These are phyloP conservation scores for Colletotrichum spaethianum DNA, from an alignment of 2,329 filamentous ascomycete genomes.

Conservation along the genomic window DNA sequence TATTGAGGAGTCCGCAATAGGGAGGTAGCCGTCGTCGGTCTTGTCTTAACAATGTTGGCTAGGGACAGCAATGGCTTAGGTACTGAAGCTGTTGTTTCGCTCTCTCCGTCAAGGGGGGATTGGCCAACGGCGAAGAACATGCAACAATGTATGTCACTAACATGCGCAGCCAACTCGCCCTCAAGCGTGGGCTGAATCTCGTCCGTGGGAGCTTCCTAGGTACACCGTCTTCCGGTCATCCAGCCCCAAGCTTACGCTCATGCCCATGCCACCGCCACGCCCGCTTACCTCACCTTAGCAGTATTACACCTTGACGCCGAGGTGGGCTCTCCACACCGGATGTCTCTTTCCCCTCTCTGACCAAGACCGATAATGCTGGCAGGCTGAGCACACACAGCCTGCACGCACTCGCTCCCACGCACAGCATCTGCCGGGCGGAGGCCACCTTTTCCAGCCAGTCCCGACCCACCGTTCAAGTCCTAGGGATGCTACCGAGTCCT, in stretches of 20 bases:
- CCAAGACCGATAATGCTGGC: not conserved
- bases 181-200: constrained; percentile 15
- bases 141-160: constrained; percentile 15
- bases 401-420: constrained; percentile 14
- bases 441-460: constrained; percentile 38
- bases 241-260: not conserved
- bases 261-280: constrained; percentile 8
- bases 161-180: not conserved
- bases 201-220: not conserved
- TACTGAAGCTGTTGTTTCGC: not conserved
- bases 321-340: constrained; percentile 10
- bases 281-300: constrained; percentile 28
- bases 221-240: not conserved
- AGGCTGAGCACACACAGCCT: not conserved
- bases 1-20: not conserved
- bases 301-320: not conserved
- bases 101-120: not conserved
- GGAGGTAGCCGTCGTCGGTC: no score
- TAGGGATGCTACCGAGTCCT: constrained; percentile 37
- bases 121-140: not conserved
- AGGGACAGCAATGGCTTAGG: not conserved
- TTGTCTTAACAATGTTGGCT: not conserved
- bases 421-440: constrained; percentile 28
- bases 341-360: constrained; percentile 14
- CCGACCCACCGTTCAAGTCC: constrained; percentile 35